Base-by-base conservation (phyloP, 805 yeast genomes). In the Starmerella potacharoeniae region DNA sequence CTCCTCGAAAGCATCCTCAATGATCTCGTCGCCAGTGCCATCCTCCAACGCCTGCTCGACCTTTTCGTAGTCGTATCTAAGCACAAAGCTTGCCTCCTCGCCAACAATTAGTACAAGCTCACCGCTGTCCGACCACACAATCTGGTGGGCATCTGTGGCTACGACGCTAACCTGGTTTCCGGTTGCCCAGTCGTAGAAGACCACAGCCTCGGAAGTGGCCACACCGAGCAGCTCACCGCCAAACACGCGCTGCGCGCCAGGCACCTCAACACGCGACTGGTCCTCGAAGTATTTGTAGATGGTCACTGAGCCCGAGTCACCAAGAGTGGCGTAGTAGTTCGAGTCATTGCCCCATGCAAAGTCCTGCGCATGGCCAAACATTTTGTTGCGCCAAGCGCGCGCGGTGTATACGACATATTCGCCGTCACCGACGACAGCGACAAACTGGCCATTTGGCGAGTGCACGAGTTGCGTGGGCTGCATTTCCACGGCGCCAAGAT, bases 371-470 rank as follows among this genome's bases (percentile, higher is more conserved):
- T 80, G 77, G 59, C 97, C 97, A 70, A 86, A 93, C 50, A 89
- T 77, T 73, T 89, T 93, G 66, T 91, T 89, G 74, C 98, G 82
- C 98, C 98, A 93, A 1, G 97, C 97, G 65, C 93, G 78, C 1
- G 98, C 91, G 2, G 97, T 90, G 72, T 91, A 93, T 53, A 93
- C 84, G 64, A 91, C 87, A 69, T 88, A 91, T 71, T 93, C 99
- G 57, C 96, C 97, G 72, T 93, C 98, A 67, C 99, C 99, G 47
- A 91, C 84, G 50, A 93, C 96, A 31, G 97, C 85, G 41, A 90
- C 97, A 68, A 86, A 93, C 70, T 96, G 82, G 60, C 99, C 99
- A 68, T 93, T 93, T 60, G 97, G 97, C 46, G 97, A 91, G 71
- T 93, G 98, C 50, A 77, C 73, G 65, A 93, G 77, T 57, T 85